Evolutionary conservation across 2,329 filamentous ascomycete genomes (phyloP).

Genomic region (Botrytis hyacinthi): DNA sequence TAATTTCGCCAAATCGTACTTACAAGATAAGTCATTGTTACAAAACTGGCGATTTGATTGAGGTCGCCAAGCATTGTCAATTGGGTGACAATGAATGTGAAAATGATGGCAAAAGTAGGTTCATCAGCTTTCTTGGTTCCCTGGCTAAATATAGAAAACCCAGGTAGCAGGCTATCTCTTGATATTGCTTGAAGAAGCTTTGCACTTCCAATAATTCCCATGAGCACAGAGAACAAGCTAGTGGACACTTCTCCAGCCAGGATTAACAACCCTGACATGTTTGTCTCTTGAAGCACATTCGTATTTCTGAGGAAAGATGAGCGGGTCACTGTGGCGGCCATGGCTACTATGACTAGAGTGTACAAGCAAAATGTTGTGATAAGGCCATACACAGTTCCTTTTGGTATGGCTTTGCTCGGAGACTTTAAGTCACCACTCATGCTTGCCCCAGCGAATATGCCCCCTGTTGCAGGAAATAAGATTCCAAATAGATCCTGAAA

Average conservation of each 20-base stretch:
- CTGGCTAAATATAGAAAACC: constrained; percentile 69
- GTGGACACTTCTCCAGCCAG: constrained; percentile 80
- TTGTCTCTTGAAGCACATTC: constrained; percentile 81
- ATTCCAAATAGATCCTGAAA: constrained; percentile 86
- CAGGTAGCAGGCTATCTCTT: constrained; percentile 74
- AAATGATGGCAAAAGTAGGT: constrained; percentile 70
- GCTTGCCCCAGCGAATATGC: constrained; percentile 70
- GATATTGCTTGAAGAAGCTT: constrained; percentile 83
- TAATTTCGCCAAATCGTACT: constrained; percentile 27
- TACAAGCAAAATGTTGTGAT: constrained; percentile 74
- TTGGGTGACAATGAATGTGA: constrained; percentile 75
- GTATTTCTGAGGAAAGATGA: constrained; percentile 64
- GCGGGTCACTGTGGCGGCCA: constrained; percentile 74
- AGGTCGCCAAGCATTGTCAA: constrained; percentile 78
- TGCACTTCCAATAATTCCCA: constrained; percentile 82
- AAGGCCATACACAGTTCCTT: constrained; percentile 78
- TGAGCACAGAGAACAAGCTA: constrained; percentile 79
- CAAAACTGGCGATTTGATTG: constrained; percentile 84
- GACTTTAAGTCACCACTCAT: constrained; percentile 87
- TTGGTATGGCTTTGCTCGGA: constrained; percentile 80
- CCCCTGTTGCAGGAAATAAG: constrained; percentile 66
- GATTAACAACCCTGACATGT: constrained; percentile 69
- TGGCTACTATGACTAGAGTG: constrained; percentile 70
- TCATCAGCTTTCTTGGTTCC: constrained; percentile 72
- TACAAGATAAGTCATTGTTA: constrained; percentile 84